Evolutionary conservation across 2,329 filamentous ascomycete genomes (phyloP), one percentile per base, ranked within the genome.

Genomic region (Ascochyta clinopodiicola): DNA sequence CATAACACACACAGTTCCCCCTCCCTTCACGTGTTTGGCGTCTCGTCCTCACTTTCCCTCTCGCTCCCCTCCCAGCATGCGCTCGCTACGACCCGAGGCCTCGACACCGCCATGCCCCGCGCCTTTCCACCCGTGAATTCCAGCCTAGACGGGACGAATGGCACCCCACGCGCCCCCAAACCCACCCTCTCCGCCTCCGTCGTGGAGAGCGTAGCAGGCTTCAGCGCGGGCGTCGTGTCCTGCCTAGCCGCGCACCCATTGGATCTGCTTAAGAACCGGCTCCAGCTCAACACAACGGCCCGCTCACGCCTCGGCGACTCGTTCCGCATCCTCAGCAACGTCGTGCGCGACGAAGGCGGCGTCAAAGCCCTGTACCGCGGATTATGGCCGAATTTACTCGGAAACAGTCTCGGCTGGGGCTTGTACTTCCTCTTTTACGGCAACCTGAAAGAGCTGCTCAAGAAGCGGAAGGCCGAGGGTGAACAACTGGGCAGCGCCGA

Each of bases 251-350:
- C 95, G 47, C 94, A 98, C 74, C 95, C 95, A 29, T 86, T 99
- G 57, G 95, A 99, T 78, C 88, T 99, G 61, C 88, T 98, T 74
- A 99, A 99, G 82, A 98, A 94, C 58, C 89, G 95, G 61, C 87
- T 99, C 73, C 95, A 99, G 80, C 88, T 75, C 34, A 75, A 74
- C 35, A 75, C 73, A 0, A 51, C 59, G 9, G 76, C 56, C 13
- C 73, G 78, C 51, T 77, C 81, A 50, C 78, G 78, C 43, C 61
- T 82, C 43, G 84, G 84, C 42, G 80, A 78, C 62, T 85, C 84
- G 2, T 71, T 82, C 31, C 79, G 80, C 17, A 80, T 87, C 27
- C 73, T 84, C 38, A 78, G 78, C 44, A 74, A 80, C 48, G 84
- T 87, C 31, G 75, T 80, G 32, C 74, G 72, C 29, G 76, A 83